Conservation (phyloP, 2,329 filamentous ascomycete species). For the Cladosporium sp. region DNA sequence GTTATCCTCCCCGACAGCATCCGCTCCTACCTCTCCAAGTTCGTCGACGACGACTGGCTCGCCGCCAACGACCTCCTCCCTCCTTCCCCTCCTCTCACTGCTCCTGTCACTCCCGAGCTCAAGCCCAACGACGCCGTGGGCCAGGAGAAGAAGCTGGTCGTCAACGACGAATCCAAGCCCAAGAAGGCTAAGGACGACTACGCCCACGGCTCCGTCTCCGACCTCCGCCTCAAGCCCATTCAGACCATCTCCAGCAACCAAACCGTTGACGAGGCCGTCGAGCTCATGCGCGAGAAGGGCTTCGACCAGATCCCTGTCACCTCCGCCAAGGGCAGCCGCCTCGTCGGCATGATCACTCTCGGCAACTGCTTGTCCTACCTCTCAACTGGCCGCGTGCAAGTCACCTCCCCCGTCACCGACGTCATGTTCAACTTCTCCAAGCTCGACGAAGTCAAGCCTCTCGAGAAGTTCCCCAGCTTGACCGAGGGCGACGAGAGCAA, state of each 20-base stretch:
- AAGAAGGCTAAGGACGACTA: constrained; percentile 59
- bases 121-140: constrained; percentile 26
- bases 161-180: constrained; percentile 2
- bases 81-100: constrained; percentile 48
- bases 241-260: constrained; percentile 72
- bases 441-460: constrained; percentile 85
- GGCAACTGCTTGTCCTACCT: constrained; percentile 92
- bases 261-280: constrained; percentile 80
- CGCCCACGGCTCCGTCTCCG: constrained; percentile 70
- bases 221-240: constrained; percentile 86
- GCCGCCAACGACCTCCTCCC: constrained; percentile 90
- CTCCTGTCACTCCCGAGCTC: constrained; percentile 30
- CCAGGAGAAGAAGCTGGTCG: constrained; percentile 22
- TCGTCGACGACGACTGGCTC: constrained; percentile 98
- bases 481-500: constrained; percentile 38
- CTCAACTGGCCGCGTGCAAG: constrained; percentile 72
- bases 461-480: constrained; percentile 61
- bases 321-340: constrained; percentile 57
- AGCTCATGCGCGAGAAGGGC: constrained; percentile 96
- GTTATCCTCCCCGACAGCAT: constrained; percentile 94
- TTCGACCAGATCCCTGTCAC: constrained; percentile 97
- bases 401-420: constrained; percentile 68
- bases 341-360: constrained; percentile 89
- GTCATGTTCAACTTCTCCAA: constrained; percentile 97
- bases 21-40: constrained; percentile 95